Base-by-base conservation (phyloP, 2,329 filamentous ascomycete genomes). In the Botrytis fabae region DNA sequence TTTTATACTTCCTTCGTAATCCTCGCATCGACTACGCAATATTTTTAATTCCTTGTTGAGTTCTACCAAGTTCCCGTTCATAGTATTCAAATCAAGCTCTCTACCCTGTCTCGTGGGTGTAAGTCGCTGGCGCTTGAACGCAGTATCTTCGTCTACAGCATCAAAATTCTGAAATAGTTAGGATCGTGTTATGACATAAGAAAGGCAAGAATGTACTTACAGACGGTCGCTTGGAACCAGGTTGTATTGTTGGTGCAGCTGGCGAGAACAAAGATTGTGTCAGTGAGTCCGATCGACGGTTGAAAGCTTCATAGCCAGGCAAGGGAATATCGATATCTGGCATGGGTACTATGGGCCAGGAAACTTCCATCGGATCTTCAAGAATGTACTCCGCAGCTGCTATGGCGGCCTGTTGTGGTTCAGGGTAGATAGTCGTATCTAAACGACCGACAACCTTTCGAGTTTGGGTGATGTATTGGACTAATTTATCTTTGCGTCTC, bases 11-110 rank as follows among this genome's bases (percentile, higher is more conserved):
- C 81, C 81, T 66, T 84, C 81, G 70, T 85, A 83, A 28, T 85
- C 85, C 44, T 85, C 83, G 25, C 86, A 78, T 66, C 86, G 84
- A 32, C 78, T 79, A 71, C 88, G 84, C 0, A 88, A 82, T 2
- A 79, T 81, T 48, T 82, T 78, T 46, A 87, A 84, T 1, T 85
- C 80, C 25, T 82, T 80, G 46, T 84, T 83, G 48, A 85, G 83
- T 62, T 83, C 78, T 0, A 76, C 75, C 42, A 84, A 82, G 28
- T 79, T 78, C 38, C 80, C 79, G n/a, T 77, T 76, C 64, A 69
- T 76, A 10, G 25, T n/a, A n/a, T 70, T 61, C 1, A 28, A 28
- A 14, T 57, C 62, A n/a, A 48, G 48, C 4, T 71, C 61, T n/a
- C 46, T 65, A 22, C 35, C 28, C 10, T 71, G 70, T 35, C 62